Percentiles rank a stretch among this genome's conserved stretches.
phyloP scores from a whole-genome alignment of 2,329 filamentous ascomycete genomes.

The Bisporella sp. region DNA sequence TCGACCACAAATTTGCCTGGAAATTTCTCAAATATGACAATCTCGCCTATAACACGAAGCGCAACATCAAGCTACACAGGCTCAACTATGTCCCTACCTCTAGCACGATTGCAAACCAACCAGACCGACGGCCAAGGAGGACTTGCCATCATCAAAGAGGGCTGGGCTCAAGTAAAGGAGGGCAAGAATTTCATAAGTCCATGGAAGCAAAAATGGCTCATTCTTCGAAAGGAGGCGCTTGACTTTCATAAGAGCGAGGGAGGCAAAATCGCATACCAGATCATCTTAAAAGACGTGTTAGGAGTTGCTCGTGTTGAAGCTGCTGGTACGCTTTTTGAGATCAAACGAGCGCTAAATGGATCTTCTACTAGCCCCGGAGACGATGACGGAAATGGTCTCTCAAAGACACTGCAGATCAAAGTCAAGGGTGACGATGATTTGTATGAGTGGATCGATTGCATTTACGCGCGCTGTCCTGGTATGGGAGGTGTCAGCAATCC shows the following conservation, averaged over 20 bases:
- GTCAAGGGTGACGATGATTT: slow-evolving; percentile 95
- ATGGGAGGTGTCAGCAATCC: slow-evolving; percentile 99
- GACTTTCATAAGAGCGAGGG: slow-evolving; percentile 92
- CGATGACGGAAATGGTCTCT: slow-evolving; percentile 43
- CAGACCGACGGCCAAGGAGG: slow-evolving; percentile 55
- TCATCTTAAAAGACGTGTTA: slow-evolving; percentile 80
- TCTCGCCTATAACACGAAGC: slow-evolving; percentile 63
- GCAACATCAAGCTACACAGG: slow-evolving; percentile 62
- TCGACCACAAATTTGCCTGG: slow-evolving; percentile 64
- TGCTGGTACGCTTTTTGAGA: slow-evolving; percentile 87
- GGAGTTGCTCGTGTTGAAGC: slow-evolving; percentile 88
- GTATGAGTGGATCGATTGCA: slow-evolving; percentile 98
- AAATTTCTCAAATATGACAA: slow-evolving; percentile 72
- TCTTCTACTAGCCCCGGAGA: slow-evolving; percentile 66
- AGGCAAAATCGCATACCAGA: slow-evolving; percentile 78
- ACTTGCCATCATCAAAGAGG: slow-evolving; percentile 71
- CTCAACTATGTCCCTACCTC: slow-evolving; percentile 66
- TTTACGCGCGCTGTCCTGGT: slow-evolving; percentile 91
- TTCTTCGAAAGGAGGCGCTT: slow-evolving; percentile 84
- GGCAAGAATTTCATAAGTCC: slow-evolving; percentile 76
- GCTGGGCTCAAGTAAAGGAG: slow-evolving; percentile 83
- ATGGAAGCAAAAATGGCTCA: slow-evolving; percentile 88
- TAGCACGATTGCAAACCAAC: slow-evolving; percentile 49
- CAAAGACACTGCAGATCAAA: slow-evolving; percentile 81
- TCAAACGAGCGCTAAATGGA: slow-evolving; percentile 68